Percentiles rank a stretch among this genome's conserved stretches.
Conservation (phyloP, 306 rosid species). For the Parietaria judaica region DNA sequence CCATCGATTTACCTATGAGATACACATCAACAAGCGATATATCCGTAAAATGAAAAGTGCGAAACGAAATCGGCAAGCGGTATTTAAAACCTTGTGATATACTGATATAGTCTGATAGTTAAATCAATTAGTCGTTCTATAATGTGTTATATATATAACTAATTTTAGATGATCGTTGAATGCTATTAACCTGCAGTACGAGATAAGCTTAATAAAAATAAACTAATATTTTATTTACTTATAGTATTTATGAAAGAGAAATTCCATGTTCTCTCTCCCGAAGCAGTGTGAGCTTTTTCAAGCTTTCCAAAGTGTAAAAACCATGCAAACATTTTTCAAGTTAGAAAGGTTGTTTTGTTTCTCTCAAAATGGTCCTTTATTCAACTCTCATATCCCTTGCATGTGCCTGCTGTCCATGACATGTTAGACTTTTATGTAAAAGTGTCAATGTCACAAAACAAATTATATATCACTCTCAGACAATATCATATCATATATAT, state of each 20-base stretch:
- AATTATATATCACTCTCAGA: neutral
- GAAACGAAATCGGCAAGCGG: too few relatives aligned
- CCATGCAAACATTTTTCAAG: constrained; percentile 15
- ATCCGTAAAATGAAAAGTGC: too few relatives aligned
- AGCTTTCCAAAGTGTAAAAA: constrained; percentile 20
- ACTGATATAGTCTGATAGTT: too few relatives aligned
- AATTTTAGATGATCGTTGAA: neutral
- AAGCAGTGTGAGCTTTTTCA: constrained; percentile 9
- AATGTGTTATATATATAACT: too few relatives aligned
- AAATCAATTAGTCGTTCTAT: too few relatives aligned
- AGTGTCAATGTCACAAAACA: neutral
- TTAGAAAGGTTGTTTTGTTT: constrained; percentile 8
- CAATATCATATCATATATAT: neutral
- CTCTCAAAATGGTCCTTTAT: constrained; percentile 9
- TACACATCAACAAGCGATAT: too few relatives aligned
- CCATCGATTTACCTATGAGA: too few relatives aligned
- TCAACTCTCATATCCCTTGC: constrained; percentile 14
- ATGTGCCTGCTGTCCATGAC: constrained; percentile 24
- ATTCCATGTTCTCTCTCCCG: constrained; percentile 1
- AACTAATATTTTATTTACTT: too few relatives aligned
- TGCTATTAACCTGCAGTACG: neutral
- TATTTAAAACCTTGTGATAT: too few relatives aligned
- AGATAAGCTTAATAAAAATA: neutral
- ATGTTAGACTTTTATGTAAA: neutral
- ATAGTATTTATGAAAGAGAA: neutral